phyloP scores from a whole-genome alignment of 352 stramenopile genomes.

The Pythium sp. region DNA sequence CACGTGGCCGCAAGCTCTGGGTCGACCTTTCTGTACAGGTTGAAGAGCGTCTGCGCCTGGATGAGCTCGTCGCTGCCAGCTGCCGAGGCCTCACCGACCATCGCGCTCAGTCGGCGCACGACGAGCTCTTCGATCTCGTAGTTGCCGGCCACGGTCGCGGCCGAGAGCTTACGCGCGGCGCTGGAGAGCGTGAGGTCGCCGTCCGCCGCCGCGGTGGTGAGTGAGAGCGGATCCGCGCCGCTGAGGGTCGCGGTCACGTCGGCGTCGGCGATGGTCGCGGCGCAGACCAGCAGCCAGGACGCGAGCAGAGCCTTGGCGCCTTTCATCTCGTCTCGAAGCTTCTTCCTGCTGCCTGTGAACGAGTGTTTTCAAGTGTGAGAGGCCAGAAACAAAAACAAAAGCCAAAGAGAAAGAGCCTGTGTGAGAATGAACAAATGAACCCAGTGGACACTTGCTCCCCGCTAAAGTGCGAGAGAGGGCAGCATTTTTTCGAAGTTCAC shows the following conservation, averaged over 20 bases:
- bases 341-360: constrained; percentile 1
- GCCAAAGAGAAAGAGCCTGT: neutral
- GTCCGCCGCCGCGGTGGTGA: neutral
- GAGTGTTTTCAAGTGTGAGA: constrained; percentile 7
- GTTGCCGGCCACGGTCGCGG: constrained; percentile 20
- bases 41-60: constrained; percentile 55
- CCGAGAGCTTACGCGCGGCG: constrained; percentile 19
- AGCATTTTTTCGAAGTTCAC: neutral
- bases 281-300: constrained; percentile 18
- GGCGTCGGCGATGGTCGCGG: constrained; percentile 4
- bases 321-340: constrained; percentile 12
- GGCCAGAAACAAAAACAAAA: neutral
- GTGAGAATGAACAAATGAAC: constrained; percentile 9
- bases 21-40: constrained; percentile 64
- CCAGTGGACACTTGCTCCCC: neutral
- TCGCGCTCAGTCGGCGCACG: constrained; percentile 40
- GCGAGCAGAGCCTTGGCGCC: constrained; percentile 12
- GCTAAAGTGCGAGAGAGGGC: constrained; percentile 4
- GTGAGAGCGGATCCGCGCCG: neutral
- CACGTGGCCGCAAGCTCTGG: constrained; percentile 34
- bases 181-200: neutral
- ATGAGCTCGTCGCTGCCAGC: constrained; percentile 21
- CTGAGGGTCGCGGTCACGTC: neutral
- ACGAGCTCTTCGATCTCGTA: constrained; percentile 39
- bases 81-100: constrained; percentile 14